Evolutionary conservation across 306 rosid genomes (phyloP).

Genomic region (Rosa lucieae): DNA sequence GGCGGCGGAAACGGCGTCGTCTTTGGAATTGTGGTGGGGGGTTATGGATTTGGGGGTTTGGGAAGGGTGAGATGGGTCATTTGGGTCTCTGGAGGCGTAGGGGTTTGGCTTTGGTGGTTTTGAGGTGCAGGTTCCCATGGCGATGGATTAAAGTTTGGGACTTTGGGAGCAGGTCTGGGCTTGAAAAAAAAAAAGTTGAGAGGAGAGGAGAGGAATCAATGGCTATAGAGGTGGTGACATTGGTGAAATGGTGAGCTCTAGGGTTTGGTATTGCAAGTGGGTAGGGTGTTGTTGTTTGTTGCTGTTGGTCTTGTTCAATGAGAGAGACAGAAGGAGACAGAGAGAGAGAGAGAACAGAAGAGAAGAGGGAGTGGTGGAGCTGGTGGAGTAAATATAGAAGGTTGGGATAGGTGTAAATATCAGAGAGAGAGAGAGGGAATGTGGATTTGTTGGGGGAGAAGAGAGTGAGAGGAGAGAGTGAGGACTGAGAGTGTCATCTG

Average conservation of each 20-base stretch:
- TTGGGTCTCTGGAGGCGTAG: conserved; percentile 46
- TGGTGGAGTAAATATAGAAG: conserved; percentile 16
- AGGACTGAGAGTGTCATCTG: conserved; percentile 9
- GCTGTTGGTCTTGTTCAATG: background rate
- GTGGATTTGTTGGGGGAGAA: conserved; percentile 27
- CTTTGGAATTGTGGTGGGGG: conserved; percentile 33
- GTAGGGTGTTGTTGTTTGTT: background rate
- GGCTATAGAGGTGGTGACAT: background rate
- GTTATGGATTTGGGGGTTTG: conserved; percentile 50
- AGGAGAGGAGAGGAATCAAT: background rate
- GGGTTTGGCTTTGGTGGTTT: conserved; percentile 80
- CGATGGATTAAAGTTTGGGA: conserved; percentile 11
- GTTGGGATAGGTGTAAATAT: conserved; percentile 16
- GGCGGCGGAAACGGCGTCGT: conserved; percentile 39
- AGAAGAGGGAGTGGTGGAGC: background rate
- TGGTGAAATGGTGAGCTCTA: background rate
- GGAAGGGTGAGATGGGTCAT: conserved; percentile 39
- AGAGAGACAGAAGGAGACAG: too few relatives aligned
- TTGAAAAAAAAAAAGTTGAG: background rate
- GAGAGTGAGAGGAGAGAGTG: background rate
- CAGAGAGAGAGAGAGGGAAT: background rate
- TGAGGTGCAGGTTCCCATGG: conserved; percentile 93
- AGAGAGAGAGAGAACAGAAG: background rate
- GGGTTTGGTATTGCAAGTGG: background rate
- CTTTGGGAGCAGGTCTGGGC: background rate